Percentiles rank a stretch among this genome's conserved stretches.
Evolutionary conservation across 768 basidiomycete species (phyloP).

Genomic region (Clitopilus hobsonii): DNA sequence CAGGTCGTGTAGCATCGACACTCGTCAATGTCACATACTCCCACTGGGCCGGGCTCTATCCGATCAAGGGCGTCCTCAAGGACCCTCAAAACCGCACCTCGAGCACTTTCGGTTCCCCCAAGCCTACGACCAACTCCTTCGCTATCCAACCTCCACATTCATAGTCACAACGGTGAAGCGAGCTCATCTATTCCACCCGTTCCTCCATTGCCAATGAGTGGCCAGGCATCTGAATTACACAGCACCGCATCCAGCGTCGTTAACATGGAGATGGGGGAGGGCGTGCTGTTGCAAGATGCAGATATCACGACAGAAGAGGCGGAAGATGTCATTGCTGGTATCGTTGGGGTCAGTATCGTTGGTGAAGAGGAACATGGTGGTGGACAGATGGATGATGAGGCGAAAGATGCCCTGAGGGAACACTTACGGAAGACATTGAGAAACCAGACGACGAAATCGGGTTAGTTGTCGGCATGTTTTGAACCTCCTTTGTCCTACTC

Average conservation of each 20-base stretch:
- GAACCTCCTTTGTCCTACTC: slow-evolving; percentile 1
- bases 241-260: slow-evolving; percentile 71
- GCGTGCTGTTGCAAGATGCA: slow-evolving; percentile 67
- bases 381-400: slow-evolving; percentile 41
- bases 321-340: slow-evolving; percentile 45
- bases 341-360: slow-evolving; percentile 28
- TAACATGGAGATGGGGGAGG: slow-evolving; percentile 62
- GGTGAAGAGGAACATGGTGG: neutral
- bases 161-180: slow-evolving; percentile 38
- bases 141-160: slow-evolving; percentile 51
- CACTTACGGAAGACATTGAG: slow-evolving; percentile 66
- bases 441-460: slow-evolving; percentile 43
- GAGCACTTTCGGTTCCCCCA: slow-evolving; percentile 50
- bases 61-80: slow-evolving; percentile 14
- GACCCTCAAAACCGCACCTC: slow-evolving; percentile 33
- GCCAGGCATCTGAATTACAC: slow-evolving; percentile 32
- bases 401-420: slow-evolving; percentile 63
- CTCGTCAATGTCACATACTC: slow-evolving; percentile 24
- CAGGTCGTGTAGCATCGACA: too few relatives aligned
- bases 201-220: slow-evolving; percentile 23
- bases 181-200: slow-evolving; percentile 25
- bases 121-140: slow-evolving; percentile 50
- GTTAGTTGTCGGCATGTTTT: slow-evolving; percentile 20
- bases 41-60: slow-evolving; percentile 24
- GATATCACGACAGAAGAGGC: slow-evolving; percentile 54